Percentiles rank a stretch among this genome's conserved stretches.
These are phyloP conservation scores for Lithocarpus polystachyus DNA, from an alignment of 306 rosid species.

Conservation along the genomic window DNA sequence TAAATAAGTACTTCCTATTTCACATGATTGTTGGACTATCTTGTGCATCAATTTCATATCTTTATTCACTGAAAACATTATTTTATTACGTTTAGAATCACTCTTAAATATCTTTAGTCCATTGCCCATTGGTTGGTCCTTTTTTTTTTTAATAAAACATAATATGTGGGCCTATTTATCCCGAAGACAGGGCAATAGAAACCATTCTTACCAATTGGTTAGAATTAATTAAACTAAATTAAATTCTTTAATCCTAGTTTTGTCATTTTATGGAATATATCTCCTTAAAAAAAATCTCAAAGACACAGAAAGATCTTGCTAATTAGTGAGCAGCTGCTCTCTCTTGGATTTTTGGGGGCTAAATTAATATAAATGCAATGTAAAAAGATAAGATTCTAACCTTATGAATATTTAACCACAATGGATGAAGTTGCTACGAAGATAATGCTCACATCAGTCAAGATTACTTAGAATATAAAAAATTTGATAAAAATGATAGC, in stretches of 20 bases:
- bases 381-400: background rate
- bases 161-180: background rate
- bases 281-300: background rate
- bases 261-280: background rate
- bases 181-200: background rate
- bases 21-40: background rate
- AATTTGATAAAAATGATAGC: background rate
- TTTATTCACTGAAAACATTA: background rate
- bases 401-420: background rate
- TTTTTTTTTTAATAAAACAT: background rate
- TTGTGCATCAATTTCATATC: background rate
- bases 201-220: background rate
- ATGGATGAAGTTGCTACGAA: background rate
- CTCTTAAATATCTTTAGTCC: background rate
- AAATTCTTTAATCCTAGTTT: background rate
- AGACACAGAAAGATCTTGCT: background rate
- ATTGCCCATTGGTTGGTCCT: background rate
- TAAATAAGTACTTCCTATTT: too few species aligned
- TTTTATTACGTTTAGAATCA: background rate
- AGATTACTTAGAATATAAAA: background rate
- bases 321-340: background rate
- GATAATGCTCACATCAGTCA: background rate
- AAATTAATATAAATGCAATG: background rate
- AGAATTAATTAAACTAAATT: background rate
- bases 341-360: background rate